Evolutionary conservation across 1,284 basidiomycete genomes (phyloP).

Genomic region (Calocybe gambosa): DNA sequence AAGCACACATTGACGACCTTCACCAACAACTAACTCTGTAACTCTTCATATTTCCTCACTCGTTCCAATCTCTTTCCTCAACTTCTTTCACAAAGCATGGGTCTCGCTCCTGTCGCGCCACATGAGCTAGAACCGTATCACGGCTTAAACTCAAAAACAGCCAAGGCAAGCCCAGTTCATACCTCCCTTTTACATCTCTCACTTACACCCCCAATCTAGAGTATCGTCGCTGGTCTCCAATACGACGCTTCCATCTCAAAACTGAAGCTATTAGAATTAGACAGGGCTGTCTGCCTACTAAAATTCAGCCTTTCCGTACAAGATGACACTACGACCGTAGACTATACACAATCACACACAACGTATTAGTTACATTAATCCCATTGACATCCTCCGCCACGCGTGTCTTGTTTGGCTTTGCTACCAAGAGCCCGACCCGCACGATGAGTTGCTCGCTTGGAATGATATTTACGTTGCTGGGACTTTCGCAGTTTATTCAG

Average conservation of each 20-base stretch:
- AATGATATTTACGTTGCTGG: slow-evolving; percentile 69
- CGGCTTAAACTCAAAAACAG: slow-evolving; percentile 64
- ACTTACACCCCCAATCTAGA: slow-evolving; percentile 31
- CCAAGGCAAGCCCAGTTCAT: slow-evolving; percentile 57
- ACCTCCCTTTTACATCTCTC: neutral
- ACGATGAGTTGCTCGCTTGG: slow-evolving; percentile 56
- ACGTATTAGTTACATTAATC: too few species aligned
- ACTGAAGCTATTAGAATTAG: slow-evolving; percentile 57
- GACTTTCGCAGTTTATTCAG: slow-evolving; percentile 55
- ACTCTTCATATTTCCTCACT: slow-evolving; percentile 3
- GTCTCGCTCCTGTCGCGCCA: slow-evolving; percentile 47
- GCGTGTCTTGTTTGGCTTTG: slow-evolving; percentile 81
- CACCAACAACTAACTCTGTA: slow-evolving; percentile 45
- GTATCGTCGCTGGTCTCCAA: slow-evolving; percentile 66
- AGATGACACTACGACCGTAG: too few species aligned
- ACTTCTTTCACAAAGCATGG: slow-evolving; percentile 27
- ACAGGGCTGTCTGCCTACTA: slow-evolving; percentile 48
- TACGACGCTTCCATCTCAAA: slow-evolving; percentile 53
- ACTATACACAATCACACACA: too few species aligned
- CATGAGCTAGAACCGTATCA: slow-evolving; percentile 49
- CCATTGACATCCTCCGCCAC: slow-evolving; percentile 68
- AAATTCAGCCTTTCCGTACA: neutral
- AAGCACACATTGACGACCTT: slow-evolving; percentile 55
- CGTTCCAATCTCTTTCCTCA: neutral
- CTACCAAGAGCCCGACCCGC: slow-evolving; percentile 75